Conservation (phyloP, 257 asterid genomes). For the Galeopsis tetrahit region DNA sequence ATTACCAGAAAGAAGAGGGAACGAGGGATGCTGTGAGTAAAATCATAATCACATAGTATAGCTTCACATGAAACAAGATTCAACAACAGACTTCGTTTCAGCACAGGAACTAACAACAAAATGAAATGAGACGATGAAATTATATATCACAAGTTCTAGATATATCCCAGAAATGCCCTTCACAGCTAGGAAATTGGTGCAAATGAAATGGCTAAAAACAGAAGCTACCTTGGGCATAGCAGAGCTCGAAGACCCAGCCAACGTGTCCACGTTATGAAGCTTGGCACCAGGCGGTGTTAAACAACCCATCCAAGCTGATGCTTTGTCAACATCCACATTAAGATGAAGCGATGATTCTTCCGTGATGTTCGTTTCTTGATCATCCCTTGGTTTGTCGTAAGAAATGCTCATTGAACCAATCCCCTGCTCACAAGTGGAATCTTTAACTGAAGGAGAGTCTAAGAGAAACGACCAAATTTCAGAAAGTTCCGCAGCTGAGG, state of each 20-base stretch:
- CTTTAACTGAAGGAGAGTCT: conserved; percentile 52
- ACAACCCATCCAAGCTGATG: conserved; percentile 48
- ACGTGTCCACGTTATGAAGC: conserved; percentile 34
- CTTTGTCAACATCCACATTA: conserved; percentile 41
- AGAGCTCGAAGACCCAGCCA: conserved; percentile 50
- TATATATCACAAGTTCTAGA: background rate
- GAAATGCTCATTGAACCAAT: conserved; percentile 59
- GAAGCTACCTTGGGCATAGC: conserved; percentile 57
- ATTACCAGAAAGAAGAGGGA: too few relatives aligned
- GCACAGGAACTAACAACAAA: conserved; percentile 11
- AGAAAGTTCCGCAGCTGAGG: conserved; percentile 82
- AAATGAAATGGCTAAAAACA: background rate
- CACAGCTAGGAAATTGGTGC: conserved; percentile 4
- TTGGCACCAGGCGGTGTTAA: conserved; percentile 37
- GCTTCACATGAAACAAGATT: background rate
- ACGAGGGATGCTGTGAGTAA: too few relatives aligned
- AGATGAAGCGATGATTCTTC: conserved; percentile 38
- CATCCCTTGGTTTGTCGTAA: conserved; percentile 40
- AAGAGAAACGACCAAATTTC: conserved; percentile 70
- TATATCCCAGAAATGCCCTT: background rate
- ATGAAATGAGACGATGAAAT: conserved; percentile 21
- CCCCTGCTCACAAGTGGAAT: conserved; percentile 59
- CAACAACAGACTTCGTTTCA: conserved; percentile 5
- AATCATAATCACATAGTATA: background rate
- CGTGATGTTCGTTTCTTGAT: conserved; percentile 38